Base-by-base conservation (phyloP, 805 yeast genomes). In the Teunomyces kruisii region DNA sequence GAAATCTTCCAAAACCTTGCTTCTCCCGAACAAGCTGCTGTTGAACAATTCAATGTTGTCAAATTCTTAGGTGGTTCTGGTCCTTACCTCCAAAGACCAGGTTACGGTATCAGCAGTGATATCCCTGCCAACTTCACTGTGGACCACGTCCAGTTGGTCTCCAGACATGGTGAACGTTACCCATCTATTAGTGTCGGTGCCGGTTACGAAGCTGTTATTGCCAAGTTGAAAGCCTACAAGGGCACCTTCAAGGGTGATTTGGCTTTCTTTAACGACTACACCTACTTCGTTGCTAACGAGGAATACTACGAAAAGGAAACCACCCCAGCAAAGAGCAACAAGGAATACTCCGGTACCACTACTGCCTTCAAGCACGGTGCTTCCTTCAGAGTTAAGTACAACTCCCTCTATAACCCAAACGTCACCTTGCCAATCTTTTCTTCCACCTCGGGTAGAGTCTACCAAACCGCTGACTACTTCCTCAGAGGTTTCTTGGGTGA, bases 91-190 rank as follows among this genome's bases (percentile, higher is more conserved):
- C 64, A 60, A 32, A 55, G 58, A 31, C 56, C 58, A 4, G 64
- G 64, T 1, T 57, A 43, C 29, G 64, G 64, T 1, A 59, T 59
- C 22, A 51, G 55, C n/a, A 51, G 64, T 15, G 62, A 52, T 30
- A 50, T 59, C 19, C 64, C 64, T 46, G 67, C 61, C 7, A 68
- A 68, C 37, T 83, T 87, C 61, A 55, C 62, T 5, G 68, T 83
- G 44, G 79, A 79, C 53, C 92, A 86, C 61, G 88, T 85, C 8
- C 89, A 84, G 52, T 64, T 86, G 16, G 65, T 85, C 42, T 81
- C 83, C 53, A 76, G 96, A 57, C 95, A 88, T 57, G 95, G 92
- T 15, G 94, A 87, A 61, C 70, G 96, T 51, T 86, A 72, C 56
- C 72, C 75, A 6, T 59, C 71, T n/a, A 55, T 51, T 27, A 47